Base-by-base conservation (phyloP, 163 green algal species). In the Scenedesmus sp. region DNA sequence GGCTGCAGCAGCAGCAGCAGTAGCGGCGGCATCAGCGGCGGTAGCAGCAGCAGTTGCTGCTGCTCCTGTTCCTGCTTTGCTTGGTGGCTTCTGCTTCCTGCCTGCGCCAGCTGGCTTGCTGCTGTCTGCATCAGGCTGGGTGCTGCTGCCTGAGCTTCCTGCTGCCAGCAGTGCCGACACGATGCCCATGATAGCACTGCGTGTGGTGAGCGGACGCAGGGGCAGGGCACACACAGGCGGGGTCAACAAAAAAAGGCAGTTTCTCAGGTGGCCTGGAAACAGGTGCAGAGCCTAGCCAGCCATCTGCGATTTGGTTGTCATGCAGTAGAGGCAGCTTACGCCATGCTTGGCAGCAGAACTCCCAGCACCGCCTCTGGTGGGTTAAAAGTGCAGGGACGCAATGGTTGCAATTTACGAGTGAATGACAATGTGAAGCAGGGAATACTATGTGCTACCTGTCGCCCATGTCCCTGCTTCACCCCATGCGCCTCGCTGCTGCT, bases 181-280 rank as follows among this genome's bases (percentile, higher is more conserved):
- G 46, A 98, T 95, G 61, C 93, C 96, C 37, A 97, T 91, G 76
- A 98, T 96, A 78, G 83, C 59, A 43, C 56, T 49, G 35, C 3
- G 6, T 7, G 65, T 76, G 30, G 20, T 33, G 24, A 72, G 24
- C 3, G 26, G 26, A 65, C 13, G 33, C 6, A 72, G 40, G 30
- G 56, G 56, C 56, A 70, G 9, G 22, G 53, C 56, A 70, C 30
- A 4, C 22, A 70, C 20, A n/a, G 56, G 56, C 56, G n/a, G 56
- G 7, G 6, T 20, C 7, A 4, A 33, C 56, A 70, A 0, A 3
- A 70, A n/a, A n/a, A 6, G 56, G 16, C 7, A 18, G 10, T 10
- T 56, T n/a, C n/a, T n/a, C n/a, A n/a, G n/a, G n/a, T n/a, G n/a
- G n/a, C n/a, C n/a, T n/a, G n/a, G n/a, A n/a, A n/a, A n/a, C n/a